Conservation (phyloP, 1,139 yeast genomes). For the Taiozyma sp. region DNA sequence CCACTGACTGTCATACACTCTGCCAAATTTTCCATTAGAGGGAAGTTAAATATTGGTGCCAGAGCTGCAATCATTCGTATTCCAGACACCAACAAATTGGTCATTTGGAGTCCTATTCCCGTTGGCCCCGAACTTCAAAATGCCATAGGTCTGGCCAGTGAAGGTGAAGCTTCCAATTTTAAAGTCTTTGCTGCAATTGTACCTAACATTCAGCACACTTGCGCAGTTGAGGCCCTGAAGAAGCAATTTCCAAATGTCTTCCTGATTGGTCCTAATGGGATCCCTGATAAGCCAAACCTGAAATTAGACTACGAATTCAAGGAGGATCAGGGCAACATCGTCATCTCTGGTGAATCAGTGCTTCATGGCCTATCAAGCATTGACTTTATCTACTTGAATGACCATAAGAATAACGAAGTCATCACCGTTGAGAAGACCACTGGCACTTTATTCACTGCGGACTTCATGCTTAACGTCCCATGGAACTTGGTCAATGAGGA, state of each 20-base stretch:
- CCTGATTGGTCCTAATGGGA: conserved; percentile 23
- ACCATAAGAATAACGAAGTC: conserved; percentile 49
- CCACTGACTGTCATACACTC: conserved; percentile 47
- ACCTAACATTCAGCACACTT: conserved; percentile 52
- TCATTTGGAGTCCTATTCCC: conserved; percentile 63
- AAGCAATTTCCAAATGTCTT: conserved; percentile 15
- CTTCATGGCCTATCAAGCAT: conserved; percentile 30
- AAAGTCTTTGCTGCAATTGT: conserved; percentile 31
- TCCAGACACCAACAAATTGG: conserved; percentile 34
- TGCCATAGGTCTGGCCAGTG: conserved; percentile 32
- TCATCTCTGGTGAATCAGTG: conserved; percentile 7
- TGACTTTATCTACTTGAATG: conserved; percentile 48
- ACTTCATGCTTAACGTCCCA: conserved; percentile 45
- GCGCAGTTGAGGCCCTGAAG: conserved; percentile 35
- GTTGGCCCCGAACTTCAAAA: conserved; percentile 37
- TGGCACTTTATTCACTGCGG: conserved; percentile 49
- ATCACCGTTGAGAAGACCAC: conserved; percentile 42
- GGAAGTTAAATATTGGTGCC: conserved; percentile 52
- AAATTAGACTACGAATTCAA: conserved; percentile 19
- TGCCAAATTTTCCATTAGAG: conserved; percentile 38
- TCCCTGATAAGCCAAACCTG: conserved; percentile 19
- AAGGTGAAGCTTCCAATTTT: conserved; percentile 32
- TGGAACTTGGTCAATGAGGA: conserved; percentile 30
- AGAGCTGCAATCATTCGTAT: conserved; percentile 48
- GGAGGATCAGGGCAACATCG: conserved; percentile 2